Evolutionary conservation across 2,329 filamentous ascomycete genomes (phyloP), one percentile per base, ranked within the genome.

Genomic region (Penicillium concentricum): DNA sequence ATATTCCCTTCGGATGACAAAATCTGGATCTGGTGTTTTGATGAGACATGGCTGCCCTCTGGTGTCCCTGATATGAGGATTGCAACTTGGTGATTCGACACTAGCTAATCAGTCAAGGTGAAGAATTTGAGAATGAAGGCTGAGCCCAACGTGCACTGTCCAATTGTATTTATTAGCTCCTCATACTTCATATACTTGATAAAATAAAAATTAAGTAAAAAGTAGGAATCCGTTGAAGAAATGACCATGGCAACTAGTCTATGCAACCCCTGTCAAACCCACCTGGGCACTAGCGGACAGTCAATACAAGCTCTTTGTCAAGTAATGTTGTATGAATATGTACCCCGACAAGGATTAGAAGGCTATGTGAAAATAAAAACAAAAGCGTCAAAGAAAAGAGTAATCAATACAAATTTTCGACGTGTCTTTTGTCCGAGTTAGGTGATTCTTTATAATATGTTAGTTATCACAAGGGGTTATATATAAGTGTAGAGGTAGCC

Each of bases 1-100:
- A 3, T 54, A 15, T 54, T 35, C 8, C n/a, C 16, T 26, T 2
- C 3, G 8, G 3, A 12, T 15, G 20, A n/a, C 13, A 13, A 35
- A 24, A n/a, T 39, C 16, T 18, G n/a, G 43, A 54, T 67, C 5
- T 72, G 65, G 68, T 64, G 52, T 39, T 70, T 72, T 52, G 57
- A 66, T 42, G 61, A 58, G 49, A 43, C 32, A 22, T 55, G 53
- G 53, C 2, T 24, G 5, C 46, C 53, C 13, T 51, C 46, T 20
- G 22, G 22, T 22, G 20, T 30, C 15, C 30, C 41, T 15, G 7
- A n/a, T 34, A 34, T 44, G n/a, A 22, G 5, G 10, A 20, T 42
- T 30, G 9, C 13, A 30, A 22, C 5, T 13, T 16, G 24, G 15
- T 22, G 22, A 39, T 39, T 46, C 20, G 43, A 20, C 13, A 5